These are phyloP conservation scores for Phytophthora capsici DNA, from an alignment of 352 stramenopile species.

Conservation along the genomic window DNA sequence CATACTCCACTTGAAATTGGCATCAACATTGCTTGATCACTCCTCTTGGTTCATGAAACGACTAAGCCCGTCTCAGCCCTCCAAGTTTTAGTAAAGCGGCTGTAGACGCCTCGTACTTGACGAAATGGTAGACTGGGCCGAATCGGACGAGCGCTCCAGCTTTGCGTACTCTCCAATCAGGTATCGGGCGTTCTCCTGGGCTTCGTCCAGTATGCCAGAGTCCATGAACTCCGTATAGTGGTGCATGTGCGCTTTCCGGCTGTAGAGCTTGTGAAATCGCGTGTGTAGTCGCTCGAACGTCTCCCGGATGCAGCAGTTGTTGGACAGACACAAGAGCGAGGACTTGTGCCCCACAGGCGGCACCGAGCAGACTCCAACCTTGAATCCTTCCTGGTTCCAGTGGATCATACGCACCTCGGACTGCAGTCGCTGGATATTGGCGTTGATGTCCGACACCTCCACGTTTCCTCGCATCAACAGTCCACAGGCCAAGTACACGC, in stretches of 20 bases:
- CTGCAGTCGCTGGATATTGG: constrained; percentile 87
- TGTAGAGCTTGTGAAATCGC: constrained; percentile 86
- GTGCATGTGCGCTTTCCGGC: constrained; percentile 81
- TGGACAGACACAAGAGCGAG: constrained; percentile 85
- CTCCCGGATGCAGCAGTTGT: constrained; percentile 88
- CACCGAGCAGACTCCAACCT: constrained; percentile 80
- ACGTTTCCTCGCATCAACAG: constrained; percentile 88
- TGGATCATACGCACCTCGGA: constrained; percentile 87
- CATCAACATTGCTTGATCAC: constrained; percentile 1
- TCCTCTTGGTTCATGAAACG: no score
- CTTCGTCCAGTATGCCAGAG: constrained; percentile 48
- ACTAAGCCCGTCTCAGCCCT: no score
- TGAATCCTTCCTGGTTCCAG: constrained; percentile 94
- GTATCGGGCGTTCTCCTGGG: constrained; percentile 63
- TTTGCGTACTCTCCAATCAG: constrained; percentile 73
- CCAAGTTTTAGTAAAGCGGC: constrained; percentile 40
- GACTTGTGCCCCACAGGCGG: constrained; percentile 61
- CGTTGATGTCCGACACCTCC: constrained; percentile 88
- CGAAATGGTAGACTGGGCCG: constrained; percentile 13
- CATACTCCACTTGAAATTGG: not conserved
- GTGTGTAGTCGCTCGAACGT: constrained; percentile 80
- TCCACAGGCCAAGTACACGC: constrained; percentile 86
- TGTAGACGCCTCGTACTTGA: constrained; percentile 40
- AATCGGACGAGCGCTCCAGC: constrained; percentile 49
- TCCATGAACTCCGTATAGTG: constrained; percentile 92